Evolutionary conservation across 176 grass and related monocot genomes (phyloP).

Genomic region (Eragrostis nindensis): DNA sequence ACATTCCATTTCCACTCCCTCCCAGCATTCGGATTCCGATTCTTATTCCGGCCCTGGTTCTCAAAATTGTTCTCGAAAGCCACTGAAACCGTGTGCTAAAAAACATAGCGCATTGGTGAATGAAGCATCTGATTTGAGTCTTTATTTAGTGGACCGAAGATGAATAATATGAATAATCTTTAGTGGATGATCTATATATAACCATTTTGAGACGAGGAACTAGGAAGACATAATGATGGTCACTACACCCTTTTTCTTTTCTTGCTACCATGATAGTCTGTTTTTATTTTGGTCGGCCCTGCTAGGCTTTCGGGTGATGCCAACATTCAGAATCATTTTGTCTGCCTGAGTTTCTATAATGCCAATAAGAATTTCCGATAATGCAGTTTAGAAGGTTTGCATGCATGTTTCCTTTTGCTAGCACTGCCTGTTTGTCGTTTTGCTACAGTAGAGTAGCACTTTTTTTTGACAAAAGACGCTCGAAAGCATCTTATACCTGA

Average conservation of each 20-base stretch:
- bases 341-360: background rate
- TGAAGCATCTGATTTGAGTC: constrained; percentile 35
- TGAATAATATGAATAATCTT: constrained; percentile 12
- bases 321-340: constrained; percentile 35
- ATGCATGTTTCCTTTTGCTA: background rate
- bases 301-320: constrained; percentile 28
- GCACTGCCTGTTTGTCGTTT: no score
- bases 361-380: background rate
- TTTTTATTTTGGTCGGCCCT: constrained; percentile 35
- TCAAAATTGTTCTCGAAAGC: background rate
- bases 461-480: no score
- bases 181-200: background rate
- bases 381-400: background rate
- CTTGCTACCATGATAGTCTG: constrained; percentile 12
- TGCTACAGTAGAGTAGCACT: no score
- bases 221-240: constrained; percentile 32
- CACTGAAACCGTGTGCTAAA: constrained; percentile 32
- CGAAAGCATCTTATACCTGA: no score
- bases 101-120: constrained; percentile 13
- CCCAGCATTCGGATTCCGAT: constrained; percentile 32
- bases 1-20: constrained; percentile 39
- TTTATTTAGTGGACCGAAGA: constrained; percentile 21
- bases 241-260: background rate
- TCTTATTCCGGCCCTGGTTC: constrained; percentile 26
- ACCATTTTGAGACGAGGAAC: constrained; percentile 14